Evolutionary conservation across 2,329 filamentous ascomycete genomes (phyloP).

Genomic region (Colletotrichum paranaense): DNA sequence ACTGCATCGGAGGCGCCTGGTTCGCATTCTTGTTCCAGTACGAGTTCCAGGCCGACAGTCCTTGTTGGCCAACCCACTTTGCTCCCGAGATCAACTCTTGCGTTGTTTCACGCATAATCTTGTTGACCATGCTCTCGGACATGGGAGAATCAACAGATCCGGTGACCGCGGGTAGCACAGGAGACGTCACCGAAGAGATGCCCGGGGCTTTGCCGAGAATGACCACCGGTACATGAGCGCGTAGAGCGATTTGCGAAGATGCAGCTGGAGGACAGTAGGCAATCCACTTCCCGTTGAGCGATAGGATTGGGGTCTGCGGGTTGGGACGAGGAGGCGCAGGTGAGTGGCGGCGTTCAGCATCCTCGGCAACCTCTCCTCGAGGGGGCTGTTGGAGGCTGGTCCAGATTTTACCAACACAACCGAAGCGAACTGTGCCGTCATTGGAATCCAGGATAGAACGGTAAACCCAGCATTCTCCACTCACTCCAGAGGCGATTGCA

Average conservation of each 20-base stretch:
- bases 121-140: slow-evolving; percentile 78
- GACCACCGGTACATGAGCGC: slow-evolving; percentile 72
- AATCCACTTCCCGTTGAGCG: slow-evolving; percentile 79
- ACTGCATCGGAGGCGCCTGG: slow-evolving; percentile 57
- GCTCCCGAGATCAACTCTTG: slow-evolving; percentile 82
- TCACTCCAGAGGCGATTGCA: slow-evolving; percentile 81
- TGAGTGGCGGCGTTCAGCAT: slow-evolving; percentile 54
- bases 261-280: slow-evolving; percentile 81
- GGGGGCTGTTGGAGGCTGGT: slow-evolving; percentile 78
- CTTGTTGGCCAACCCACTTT: slow-evolving; percentile 82
- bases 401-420: slow-evolving; percentile 91
- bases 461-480: slow-evolving; percentile 89
- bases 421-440: slow-evolving; percentile 59
- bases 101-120: slow-evolving; percentile 81
- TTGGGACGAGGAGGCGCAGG: slow-evolving; percentile 51
- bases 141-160: slow-evolving; percentile 79
- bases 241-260: slow-evolving; percentile 76
- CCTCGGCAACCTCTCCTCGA: slow-evolving; percentile 59
- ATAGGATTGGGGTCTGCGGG: slow-evolving; percentile 72
- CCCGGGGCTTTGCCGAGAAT: slow-evolving; percentile 66
- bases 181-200: slow-evolving; percentile 71
- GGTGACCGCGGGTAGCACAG: slow-evolving; percentile 74
- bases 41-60: slow-evolving; percentile 80
- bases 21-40: slow-evolving; percentile 76
- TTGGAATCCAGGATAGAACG: slow-evolving; percentile 58